phyloP scores from a whole-genome alignment of 345 rosid species.

The Hypericum perforatum region DNA sequence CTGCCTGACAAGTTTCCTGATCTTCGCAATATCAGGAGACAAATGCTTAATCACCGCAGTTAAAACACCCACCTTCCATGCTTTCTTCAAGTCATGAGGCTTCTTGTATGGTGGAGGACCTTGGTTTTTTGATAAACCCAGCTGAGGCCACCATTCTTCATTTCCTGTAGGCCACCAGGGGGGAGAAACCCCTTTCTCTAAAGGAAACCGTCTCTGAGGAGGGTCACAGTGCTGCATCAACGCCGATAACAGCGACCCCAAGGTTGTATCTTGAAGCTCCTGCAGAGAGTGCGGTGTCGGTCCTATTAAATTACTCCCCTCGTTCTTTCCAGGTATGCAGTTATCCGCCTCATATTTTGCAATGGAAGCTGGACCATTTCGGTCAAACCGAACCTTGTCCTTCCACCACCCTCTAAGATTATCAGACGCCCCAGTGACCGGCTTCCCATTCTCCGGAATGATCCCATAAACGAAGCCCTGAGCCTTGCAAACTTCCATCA shows the following conservation, averaged over 20 bases:
- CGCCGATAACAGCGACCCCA: slow-evolving; percentile 80
- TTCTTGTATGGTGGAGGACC: slow-evolving; percentile 94
- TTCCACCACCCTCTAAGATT: slow-evolving; percentile 97
- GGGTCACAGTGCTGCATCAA: slow-evolving; percentile 86
- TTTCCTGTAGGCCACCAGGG: slow-evolving; percentile 95
- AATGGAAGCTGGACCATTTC: slow-evolving; percentile 86
- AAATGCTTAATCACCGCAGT: slow-evolving; percentile 79
- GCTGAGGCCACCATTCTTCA: slow-evolving; percentile 90
- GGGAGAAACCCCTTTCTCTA: slow-evolving; percentile 77
- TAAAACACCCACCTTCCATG: slow-evolving; percentile 89
- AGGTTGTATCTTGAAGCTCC: slow-evolving; percentile 94
- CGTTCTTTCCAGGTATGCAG: slow-evolving; percentile 40
- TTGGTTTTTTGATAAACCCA: slow-evolving; percentile 54
- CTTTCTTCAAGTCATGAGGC: slow-evolving; percentile 94
- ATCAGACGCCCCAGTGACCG: slow-evolving; percentile 84
- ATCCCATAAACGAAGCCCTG: slow-evolving; percentile 94
- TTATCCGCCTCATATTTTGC: slow-evolving; percentile 59
- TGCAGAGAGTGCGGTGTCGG: slow-evolving; percentile 70
- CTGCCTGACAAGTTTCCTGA: slow-evolving; percentile 70
- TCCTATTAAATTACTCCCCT: slow-evolving; percentile 38
- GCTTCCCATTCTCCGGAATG: slow-evolving; percentile 77
- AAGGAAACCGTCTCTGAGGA: slow-evolving; percentile 79
- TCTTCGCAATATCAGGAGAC: slow-evolving; percentile 64
- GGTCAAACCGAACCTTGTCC: slow-evolving; percentile 85
- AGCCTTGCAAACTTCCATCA: slow-evolving; percentile 81